Base-by-base conservation (phyloP, 2,329 filamentous ascomycete species). In the Penicillium sp. region DNA sequence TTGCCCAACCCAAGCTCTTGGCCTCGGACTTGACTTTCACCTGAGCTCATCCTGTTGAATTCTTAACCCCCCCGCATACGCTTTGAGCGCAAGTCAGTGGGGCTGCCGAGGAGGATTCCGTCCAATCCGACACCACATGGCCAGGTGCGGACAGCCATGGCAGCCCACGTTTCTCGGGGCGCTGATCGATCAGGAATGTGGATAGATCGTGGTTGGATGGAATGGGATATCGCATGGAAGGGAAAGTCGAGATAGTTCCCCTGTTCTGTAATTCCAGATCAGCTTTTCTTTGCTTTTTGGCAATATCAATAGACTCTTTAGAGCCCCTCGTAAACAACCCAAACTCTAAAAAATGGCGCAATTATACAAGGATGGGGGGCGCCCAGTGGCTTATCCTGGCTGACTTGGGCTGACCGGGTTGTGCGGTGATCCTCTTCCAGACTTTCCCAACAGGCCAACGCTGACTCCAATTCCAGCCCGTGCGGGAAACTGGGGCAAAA, bases 111-210 rank as follows among this genome's bases (percentile, higher is more conserved):
- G 10, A 15, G 3, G 5, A 12, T 24, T n/a, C 17, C 45, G 8
- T 49, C 55, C 44, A 57, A 57, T 49, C 19, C 55, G 9, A 4
- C 4, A 57, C 47, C 55, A 49, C 55, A 57, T 44, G 55, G 47
- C 55, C 42, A 22, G 22, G 38, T 28, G 24, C 45, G 26, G 45
- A n/a, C 44, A 40, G 4, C 24, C 15, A 26, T n/a, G 28, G 28
- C 49, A 51, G 28, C 24, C 49, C 28, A 51, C 49, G 49, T 51
- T 35, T 19, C 13, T 35, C 49, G 15, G 24, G 3, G 45, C 8
- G 28, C 28, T 33, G 30, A 35, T 35, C 30, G n/a, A 15, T 15
- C 12, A 22, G 30, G n/a, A 7, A 24, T 22, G 40, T 44, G 3
- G 9, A 33, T 30, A 2, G 3, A 10, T 12, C 19, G 3, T 10